Evolutionary conservation across 805 yeast genomes (phyloP), one percentile per base, ranked within the genome.

Genomic region (Ogataea salicorniae): DNA sequence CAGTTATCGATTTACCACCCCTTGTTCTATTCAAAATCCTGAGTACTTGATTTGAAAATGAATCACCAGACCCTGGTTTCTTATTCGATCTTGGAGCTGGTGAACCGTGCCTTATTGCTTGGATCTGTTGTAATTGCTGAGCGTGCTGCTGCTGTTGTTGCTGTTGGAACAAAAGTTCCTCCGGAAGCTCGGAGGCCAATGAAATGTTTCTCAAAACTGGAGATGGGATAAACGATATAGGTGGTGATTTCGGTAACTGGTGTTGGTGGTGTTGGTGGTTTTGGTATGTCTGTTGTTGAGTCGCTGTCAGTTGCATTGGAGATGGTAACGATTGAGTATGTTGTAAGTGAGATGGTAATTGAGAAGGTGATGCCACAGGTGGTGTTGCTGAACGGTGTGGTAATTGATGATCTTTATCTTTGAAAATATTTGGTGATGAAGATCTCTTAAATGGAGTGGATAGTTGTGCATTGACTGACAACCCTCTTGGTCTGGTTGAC

Each of bases 121-220:
- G 52, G 6, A 18, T 37, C 38, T 23, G 51, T 34, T 41, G 54
- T 16, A 35, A 37, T 20, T 33, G 48, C 17, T n/a, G 39, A 26
- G 41, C 37, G 2, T 29, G n/a, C 13, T 37, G 34, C 26, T 36
- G 40, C 9, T 43, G 43, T 15, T 40, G 34, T 34, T 36, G 40
- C 11, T 43, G 43, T 15, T 40, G 52, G 16, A 33, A 26, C n/a
- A 44, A 46, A 11, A 14, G 35, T n/a, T 65, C 64, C 8, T 57
- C 64, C 43, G 70, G 62, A n/a, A 55, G 47, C 0, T 61, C 69
- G 22, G 69, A 61, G 1, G 64, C 66, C 31, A 65, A 51, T 18
- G 74, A 55, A 3, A 69, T 73, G 44, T 60, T 68, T 42, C 61
- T 63, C 29, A 57, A 34, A 18, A 54, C 37, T 2, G 68, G 68